Evolutionary conservation across 192 early-diverging fungal genomes (phyloP), one percentile per base, ranked within the genome.

Genomic region (Phlyctochytrium arcticum): DNA sequence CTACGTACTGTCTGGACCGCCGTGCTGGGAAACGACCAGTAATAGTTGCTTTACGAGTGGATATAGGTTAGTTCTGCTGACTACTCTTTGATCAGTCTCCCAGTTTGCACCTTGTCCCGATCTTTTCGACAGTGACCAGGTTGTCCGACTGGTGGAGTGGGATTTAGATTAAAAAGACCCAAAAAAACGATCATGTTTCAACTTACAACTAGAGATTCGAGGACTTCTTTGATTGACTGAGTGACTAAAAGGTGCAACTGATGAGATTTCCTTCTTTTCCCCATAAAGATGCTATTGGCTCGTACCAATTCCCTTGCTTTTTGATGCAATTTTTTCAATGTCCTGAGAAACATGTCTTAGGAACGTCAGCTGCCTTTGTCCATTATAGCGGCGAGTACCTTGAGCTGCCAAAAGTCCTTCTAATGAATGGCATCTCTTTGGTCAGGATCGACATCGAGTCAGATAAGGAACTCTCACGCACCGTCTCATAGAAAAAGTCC

Each of bases 21-120:
- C 15, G 86, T 80, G 55, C 85, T 86, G 4, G 91, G 91, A 64
- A 91, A 95, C n/a, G 90, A 85, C 93, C 93, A 95, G 66, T 75
- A 95, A 64, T 88, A 95, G 64, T 95, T 95, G 21, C 62, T 64
- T 6, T n/a, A 48, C 21, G 39, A 44, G 39, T 19, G 21, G 39
- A 44, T 19, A 44, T n/a, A 19, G 39, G 39, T 44, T 44, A 2
- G 15, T n/a, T 12, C 2, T 44, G 0, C 39, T n/a, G 12, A 44
- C 21, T 1, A 10, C n/a, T 44, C 21, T 44, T n/a, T 19, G 39
- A 44, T 44, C 15, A 44, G 39, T n/a, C 12, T 12, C 15, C 21
- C 7, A n/a, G n/a, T n/a, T n/a, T n/a, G n/a, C 48, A 61, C 59
- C 91, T 92, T 15, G 86, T 86, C 3, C 91, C 93, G 51, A 95